A percentile compares a stretch with the other conserved stretches of the same genome.
Evolutionary conservation across 1,139 yeast genomes (phyloP).

Genomic region (Saccharomyces hybrid): DNA sequence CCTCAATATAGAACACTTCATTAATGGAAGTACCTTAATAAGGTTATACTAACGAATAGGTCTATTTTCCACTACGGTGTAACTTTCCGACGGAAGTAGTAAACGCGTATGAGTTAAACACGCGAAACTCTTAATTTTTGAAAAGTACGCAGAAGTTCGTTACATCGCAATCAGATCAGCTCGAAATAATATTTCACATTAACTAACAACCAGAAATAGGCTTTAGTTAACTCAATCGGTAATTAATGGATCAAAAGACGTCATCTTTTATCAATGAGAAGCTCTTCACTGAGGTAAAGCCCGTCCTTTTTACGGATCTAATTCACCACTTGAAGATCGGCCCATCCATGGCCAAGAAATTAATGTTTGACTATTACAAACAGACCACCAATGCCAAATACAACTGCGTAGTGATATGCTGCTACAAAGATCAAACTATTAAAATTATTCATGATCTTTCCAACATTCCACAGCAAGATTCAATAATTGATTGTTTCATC

Average conservation of each 20-base stretch:
- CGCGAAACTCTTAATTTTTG: not conserved
- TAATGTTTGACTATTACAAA: conserved; percentile 26
- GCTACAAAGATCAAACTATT: conserved; percentile 16
- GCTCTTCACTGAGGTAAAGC: conserved; percentile 20
- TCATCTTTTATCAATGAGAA: conserved; percentile 14
- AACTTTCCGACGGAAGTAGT: not conserved
- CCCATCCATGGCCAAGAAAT: conserved; percentile 23
- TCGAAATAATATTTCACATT: not conserved
- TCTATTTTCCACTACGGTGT: not conserved
- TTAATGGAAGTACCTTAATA: not conserved
- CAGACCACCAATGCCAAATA: conserved; percentile 20
- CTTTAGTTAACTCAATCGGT: not conserved
- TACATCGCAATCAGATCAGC: not conserved
- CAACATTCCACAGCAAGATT: conserved; percentile 7
- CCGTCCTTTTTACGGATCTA: conserved; percentile 28
- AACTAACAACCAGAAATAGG: not conserved
- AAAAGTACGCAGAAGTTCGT: not conserved
- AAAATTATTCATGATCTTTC: conserved; percentile 20
- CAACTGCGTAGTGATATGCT: conserved; percentile 25
- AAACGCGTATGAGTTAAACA: not conserved
- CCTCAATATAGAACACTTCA: not conserved
- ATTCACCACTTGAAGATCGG: conserved; percentile 21
- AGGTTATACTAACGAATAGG: not conserved
- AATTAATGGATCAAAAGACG: conserved; percentile 1
- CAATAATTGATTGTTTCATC: conserved; percentile 26